Evolutionary conservation across 2,329 filamentous ascomycete genomes (phyloP).

Genomic region (Pseudogymnoascus sp.): DNA sequence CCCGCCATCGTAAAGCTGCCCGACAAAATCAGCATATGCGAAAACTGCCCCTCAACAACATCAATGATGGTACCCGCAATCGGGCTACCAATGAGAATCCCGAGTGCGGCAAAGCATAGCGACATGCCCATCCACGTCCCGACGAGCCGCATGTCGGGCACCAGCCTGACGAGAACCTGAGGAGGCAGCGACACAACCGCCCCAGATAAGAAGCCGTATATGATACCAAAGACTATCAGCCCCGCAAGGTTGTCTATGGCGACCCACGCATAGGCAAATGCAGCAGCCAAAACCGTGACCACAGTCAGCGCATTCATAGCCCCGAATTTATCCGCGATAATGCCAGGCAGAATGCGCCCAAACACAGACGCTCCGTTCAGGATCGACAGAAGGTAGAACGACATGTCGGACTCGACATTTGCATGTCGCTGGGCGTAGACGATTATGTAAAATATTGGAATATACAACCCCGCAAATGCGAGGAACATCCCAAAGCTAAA

Average conservation of each 20-base stretch:
- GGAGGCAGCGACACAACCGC: constrained; percentile 58
- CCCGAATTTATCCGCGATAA: constrained; percentile 45
- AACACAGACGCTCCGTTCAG: constrained; percentile 46
- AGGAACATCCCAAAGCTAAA: not conserved
- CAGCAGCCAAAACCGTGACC: constrained; percentile 38
- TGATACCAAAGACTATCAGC: constrained; percentile 54
- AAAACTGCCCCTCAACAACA: not conserved
- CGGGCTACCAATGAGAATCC: constrained; percentile 14
- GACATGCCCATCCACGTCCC: constrained; percentile 15
- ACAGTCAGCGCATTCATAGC: constrained; percentile 47
- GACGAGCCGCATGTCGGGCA: constrained; percentile 11
- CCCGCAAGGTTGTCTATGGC: constrained; percentile 44
- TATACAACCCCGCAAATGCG: not conserved
- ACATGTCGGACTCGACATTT: constrained; percentile 35
- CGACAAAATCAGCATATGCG: not conserved
- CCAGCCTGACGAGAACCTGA: not conserved
- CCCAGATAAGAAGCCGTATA: constrained; percentile 65
- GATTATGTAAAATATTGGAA: constrained; percentile 30
- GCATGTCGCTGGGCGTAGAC: constrained; percentile 35
- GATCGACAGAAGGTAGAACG: constrained; percentile 44
- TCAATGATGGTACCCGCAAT: constrained; percentile 15
- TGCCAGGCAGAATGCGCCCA: constrained; percentile 48
- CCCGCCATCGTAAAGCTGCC: not conserved
- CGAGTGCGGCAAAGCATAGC: constrained; percentile 10
- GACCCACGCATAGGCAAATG: constrained; percentile 36